Conservation (phyloP, 306 rosid species). For the Hippophae gyantsensis region DNA sequence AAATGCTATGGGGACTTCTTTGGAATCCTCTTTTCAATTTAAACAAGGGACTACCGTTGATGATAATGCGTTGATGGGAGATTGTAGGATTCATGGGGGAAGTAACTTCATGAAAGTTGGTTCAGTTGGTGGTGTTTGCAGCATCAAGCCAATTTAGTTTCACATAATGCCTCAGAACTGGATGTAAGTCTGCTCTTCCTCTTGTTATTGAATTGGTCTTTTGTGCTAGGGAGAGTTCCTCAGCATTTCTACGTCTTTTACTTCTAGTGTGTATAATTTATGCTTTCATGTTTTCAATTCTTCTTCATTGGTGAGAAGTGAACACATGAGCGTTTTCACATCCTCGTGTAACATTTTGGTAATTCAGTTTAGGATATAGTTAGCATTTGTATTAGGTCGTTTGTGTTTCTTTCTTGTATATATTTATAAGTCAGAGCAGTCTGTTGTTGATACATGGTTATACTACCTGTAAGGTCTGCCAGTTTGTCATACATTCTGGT, state of each 20-base stretch:
- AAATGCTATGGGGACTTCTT: slow-evolving; percentile 14
- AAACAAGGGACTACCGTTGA: slow-evolving; percentile 22
- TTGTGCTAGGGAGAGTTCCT: slow-evolving; percentile 24
- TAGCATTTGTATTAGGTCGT: slow-evolving; percentile 38
- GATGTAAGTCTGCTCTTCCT: slow-evolving; percentile 33
- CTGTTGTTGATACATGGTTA: no score
- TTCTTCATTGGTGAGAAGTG: slow-evolving; percentile 34
- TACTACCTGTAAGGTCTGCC: no score
- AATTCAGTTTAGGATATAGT: slow-evolving; percentile 25
- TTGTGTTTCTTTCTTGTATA: slow-evolving; percentile 53
- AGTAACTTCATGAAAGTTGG: slow-evolving; percentile 27
- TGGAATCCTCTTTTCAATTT: slow-evolving; percentile 16
- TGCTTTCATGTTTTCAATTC: slow-evolving; percentile 16
- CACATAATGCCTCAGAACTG: slow-evolving; percentile 37
- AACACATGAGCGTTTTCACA: slow-evolving; percentile 19
- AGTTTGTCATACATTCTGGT: no score
- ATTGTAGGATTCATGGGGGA: slow-evolving; percentile 94
- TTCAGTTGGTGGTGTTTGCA: slow-evolving; percentile 18
- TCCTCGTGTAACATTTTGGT: slow-evolving; percentile 25
- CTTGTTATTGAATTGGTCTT: slow-evolving; percentile 25
- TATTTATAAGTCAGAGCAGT: no score
- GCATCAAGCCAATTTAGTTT: slow-evolving; percentile 37
- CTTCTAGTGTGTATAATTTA: slow-evolving; percentile 17
- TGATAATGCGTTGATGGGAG: slow-evolving; percentile 27
- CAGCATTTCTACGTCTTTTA: slow-evolving; percentile 29